phyloP scores from a whole-genome alignment of 2,329 filamentous ascomycete species.

The Exophiala xenobiotica region DNA sequence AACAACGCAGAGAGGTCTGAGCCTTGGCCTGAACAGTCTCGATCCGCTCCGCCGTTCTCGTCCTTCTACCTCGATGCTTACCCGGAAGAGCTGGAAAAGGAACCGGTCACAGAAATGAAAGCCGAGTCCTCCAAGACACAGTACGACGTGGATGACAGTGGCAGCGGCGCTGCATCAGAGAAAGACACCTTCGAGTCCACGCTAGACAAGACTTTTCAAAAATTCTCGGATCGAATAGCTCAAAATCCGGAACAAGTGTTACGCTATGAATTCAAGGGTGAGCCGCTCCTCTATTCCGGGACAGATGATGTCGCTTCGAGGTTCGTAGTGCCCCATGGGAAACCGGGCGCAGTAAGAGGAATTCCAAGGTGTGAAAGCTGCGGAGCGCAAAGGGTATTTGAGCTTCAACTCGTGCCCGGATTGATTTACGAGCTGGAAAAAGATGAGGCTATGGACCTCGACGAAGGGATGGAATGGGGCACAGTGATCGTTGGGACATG shows the following conservation, averaged over 20 bases:
- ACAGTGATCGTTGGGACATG: slow-evolving; percentile 88
- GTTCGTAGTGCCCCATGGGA: slow-evolving; percentile 42
- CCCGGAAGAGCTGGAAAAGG: slow-evolving; percentile 74
- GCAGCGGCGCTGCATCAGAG: slow-evolving; percentile 42
- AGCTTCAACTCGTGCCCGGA: slow-evolving; percentile 88
- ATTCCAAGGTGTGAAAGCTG: slow-evolving; percentile 79
- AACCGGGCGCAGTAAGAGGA: slow-evolving; percentile 32
- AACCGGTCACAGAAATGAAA: slow-evolving; percentile 38
- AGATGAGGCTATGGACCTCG: slow-evolving; percentile 58
- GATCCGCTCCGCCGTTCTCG: slow-evolving; percentile 71
- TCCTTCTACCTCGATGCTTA: slow-evolving; percentile 83
- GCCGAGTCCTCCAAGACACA: slow-evolving; percentile 39
- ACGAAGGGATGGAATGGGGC: slow-evolving; percentile 95
- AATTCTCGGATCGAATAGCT: slow-evolving; percentile 72
- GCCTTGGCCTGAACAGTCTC: slow-evolving; percentile 70
- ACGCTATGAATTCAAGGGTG: slow-evolving; percentile 73
- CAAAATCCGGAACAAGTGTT: slow-evolving; percentile 83
- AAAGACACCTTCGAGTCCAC: slow-evolving; percentile 74
- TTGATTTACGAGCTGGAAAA: slow-evolving; percentile 85
- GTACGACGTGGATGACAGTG: slow-evolving; percentile 36
- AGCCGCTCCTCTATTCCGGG: slow-evolving; percentile 77
- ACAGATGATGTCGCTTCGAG: slow-evolving; percentile 70
- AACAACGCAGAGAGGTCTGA: slow-evolving; percentile 43
- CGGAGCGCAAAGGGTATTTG: slow-evolving; percentile 73
- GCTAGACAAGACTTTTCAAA: slow-evolving; percentile 75